Evolutionary conservation across 768 basidiomycete genomes (phyloP).

Genomic region (Cystofilobasidium macerans): DNA sequence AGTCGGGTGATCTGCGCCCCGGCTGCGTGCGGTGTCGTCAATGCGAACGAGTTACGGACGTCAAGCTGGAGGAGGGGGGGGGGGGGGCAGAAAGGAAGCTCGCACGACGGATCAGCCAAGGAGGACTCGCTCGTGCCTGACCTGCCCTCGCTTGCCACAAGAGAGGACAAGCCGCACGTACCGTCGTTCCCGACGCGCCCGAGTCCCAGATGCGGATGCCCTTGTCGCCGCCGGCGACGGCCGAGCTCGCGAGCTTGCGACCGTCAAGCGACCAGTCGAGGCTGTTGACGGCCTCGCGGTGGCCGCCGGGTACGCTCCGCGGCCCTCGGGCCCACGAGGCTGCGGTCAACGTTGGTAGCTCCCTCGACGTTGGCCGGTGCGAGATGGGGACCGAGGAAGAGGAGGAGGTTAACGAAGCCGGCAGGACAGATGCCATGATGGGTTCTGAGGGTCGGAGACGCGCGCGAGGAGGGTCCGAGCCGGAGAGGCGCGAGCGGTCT

Average conservation of each 20-base stretch:
- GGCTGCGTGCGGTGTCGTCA: conserved; percentile 10
- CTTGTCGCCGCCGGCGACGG: conserved; percentile 4
- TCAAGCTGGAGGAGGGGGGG: no score
- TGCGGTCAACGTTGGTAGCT: not conserved
- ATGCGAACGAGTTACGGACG: conserved; percentile 4
- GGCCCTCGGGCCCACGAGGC: conserved; percentile 6
- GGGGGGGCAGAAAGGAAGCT: no score
- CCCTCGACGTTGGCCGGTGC: not conserved
- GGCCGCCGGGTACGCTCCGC: conserved; percentile 6
- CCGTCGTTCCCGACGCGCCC: not conserved
- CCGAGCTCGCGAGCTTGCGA: conserved; percentile 8
- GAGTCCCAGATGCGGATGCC: conserved; percentile 20
- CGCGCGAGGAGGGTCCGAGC: no score
- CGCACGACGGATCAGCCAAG: not conserved
- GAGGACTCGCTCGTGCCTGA: no score
- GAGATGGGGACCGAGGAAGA: conserved; percentile 3
- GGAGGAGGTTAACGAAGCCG: not conserved
- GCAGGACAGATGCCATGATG: not conserved
- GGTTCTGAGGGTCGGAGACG: no score
- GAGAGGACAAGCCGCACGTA: not conserved
- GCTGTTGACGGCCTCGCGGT: conserved; percentile 18
- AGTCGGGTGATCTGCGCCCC: conserved; percentile 5
- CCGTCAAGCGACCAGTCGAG: conserved; percentile 17
- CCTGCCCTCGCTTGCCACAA: no score
- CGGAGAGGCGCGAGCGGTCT: no score